Percentiles rank a stretch among this genome's conserved stretches.
These are phyloP conservation scores for Kuraishia piskuri DNA, from an alignment of 805 yeast species.

Conservation along the genomic window DNA sequence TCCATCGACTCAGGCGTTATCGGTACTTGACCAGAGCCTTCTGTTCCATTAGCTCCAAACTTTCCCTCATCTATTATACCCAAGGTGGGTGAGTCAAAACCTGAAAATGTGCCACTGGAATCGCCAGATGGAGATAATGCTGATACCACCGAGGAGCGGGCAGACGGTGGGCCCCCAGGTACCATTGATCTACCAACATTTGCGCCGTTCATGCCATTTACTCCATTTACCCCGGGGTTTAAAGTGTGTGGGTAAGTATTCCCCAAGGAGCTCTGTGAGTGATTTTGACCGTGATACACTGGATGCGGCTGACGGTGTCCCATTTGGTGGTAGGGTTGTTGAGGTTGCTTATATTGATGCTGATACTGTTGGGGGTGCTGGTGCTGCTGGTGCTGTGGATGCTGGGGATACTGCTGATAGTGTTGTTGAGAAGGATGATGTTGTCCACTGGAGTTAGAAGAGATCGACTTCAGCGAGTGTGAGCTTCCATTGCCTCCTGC, in stretches of 20 bases:
- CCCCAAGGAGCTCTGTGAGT: not conserved
- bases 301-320: conserved; percentile 4
- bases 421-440: conserved; percentile 1
- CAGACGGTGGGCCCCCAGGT: not conserved
- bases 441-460: conserved; percentile 3
- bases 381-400: conserved; percentile 2
- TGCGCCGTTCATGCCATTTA: not conserved
- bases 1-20: conserved; percentile 6
- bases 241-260: not conserved
- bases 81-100: not conserved
- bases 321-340: conserved; percentile 2
- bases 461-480: conserved; percentile 3
- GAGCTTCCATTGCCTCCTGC: not conserved
- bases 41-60: not conserved
- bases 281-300: conserved; percentile 3
- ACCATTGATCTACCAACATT: not conserved
- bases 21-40: not conserved
- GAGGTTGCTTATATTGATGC: conserved; percentile 5
- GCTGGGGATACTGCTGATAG: not conserved
- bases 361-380: not conserved
- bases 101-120: not conserved
- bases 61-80: not conserved
- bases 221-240: not conserved
- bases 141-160: not conserved
- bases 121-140: conserved; percentile 1